A percentile compares a stretch with the other conserved stretches of the same genome.
These are phyloP conservation scores for Pythium periplocum DNA, from an alignment of 352 stramenopile genomes.

Conservation along the genomic window DNA sequence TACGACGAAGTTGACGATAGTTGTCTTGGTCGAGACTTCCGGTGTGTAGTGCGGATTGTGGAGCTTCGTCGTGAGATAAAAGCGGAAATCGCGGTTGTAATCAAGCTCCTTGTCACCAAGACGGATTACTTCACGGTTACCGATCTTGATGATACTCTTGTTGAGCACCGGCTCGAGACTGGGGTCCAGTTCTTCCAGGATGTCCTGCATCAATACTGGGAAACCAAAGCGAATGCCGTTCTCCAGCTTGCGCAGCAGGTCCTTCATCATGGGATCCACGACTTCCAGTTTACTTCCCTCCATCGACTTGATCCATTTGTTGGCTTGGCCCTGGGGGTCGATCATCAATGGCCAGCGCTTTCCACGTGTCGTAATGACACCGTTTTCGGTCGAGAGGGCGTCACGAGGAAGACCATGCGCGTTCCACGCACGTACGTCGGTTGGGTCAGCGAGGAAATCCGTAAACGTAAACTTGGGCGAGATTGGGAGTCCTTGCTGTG, in stretches of 20 bases:
- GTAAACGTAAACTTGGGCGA: constrained; percentile 90
- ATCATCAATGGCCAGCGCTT: constrained; percentile 97
- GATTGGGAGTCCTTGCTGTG: constrained; percentile 77
- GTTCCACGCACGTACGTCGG: constrained; percentile 93
- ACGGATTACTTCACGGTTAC: constrained; percentile 90
- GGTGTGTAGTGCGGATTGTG: constrained; percentile 95
- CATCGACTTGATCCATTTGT: constrained; percentile 96
- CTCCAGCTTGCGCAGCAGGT: constrained; percentile 91
- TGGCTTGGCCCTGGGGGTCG: constrained; percentile 93
- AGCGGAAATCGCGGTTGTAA: constrained; percentile 92
- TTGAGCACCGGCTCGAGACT: constrained; percentile 91
- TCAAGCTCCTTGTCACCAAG: constrained; percentile 95
- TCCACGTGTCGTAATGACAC: constrained; percentile 92
- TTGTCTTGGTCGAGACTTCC: constrained; percentile 94
- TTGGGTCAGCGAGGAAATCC: constrained; percentile 90
- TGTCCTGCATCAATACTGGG: constrained; percentile 93
- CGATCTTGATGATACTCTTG: constrained; percentile 93
- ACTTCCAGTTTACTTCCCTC: constrained; percentile 86
- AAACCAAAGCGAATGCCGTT: constrained; percentile 92
- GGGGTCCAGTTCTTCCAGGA: constrained; percentile 94
- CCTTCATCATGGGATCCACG: constrained; percentile 94
- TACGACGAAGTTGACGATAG: constrained; percentile 96
- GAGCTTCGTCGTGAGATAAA: constrained; percentile 97
- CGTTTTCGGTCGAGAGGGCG: constrained; percentile 93
- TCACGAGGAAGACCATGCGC: constrained; percentile 91